Evolutionary conservation across 2,329 filamentous ascomycete species (phyloP).

Genomic region (Neopestalotiopsis clavispora): DNA sequence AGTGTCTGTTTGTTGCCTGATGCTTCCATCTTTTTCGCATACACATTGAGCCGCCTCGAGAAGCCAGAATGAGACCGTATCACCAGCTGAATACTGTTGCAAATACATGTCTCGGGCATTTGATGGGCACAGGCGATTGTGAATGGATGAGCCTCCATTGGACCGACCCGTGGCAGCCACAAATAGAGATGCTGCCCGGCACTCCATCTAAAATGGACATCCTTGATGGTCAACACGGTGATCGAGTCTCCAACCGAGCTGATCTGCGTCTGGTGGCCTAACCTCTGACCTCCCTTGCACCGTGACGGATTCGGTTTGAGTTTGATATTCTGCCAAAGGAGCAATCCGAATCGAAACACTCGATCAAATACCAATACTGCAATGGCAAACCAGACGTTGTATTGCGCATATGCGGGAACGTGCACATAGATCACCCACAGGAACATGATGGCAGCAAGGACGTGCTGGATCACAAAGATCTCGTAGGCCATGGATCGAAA

Average conservation of each 20-base stretch:
- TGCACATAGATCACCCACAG: conserved; percentile 69
- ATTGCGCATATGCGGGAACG: conserved; percentile 61
- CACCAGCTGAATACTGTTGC: conserved; percentile 64
- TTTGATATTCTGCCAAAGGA: conserved; percentile 59
- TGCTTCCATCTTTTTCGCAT: conserved; percentile 43
- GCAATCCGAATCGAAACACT: conserved; percentile 51
- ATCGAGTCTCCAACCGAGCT: conserved; percentile 54
- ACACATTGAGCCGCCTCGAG: conserved; percentile 56
- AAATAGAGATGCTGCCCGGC: conserved; percentile 66
- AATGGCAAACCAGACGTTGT: conserved; percentile 70
- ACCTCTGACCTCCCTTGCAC: conserved; percentile 51
- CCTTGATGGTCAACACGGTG: conserved; percentile 64
- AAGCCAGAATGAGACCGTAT: conserved; percentile 62
- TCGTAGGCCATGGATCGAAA: conserved; percentile 72
- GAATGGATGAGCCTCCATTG: conserved; percentile 63
- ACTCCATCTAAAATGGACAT: conserved; percentile 63
- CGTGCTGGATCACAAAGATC: conserved; percentile 71
- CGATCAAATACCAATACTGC: conserved; percentile 68
- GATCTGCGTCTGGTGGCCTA: conserved; percentile 59
- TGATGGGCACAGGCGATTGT: conserved; percentile 63
- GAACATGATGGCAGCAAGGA: conserved; percentile 64
- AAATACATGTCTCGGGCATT: conserved; percentile 55
- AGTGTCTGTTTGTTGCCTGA: conserved; percentile 36
- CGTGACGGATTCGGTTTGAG: conserved; percentile 43
- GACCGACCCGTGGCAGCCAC: conserved; percentile 60